Evolutionary conservation across 768 basidiomycete genomes (phyloP).

Genomic region (Mycena capillaripes): DNA sequence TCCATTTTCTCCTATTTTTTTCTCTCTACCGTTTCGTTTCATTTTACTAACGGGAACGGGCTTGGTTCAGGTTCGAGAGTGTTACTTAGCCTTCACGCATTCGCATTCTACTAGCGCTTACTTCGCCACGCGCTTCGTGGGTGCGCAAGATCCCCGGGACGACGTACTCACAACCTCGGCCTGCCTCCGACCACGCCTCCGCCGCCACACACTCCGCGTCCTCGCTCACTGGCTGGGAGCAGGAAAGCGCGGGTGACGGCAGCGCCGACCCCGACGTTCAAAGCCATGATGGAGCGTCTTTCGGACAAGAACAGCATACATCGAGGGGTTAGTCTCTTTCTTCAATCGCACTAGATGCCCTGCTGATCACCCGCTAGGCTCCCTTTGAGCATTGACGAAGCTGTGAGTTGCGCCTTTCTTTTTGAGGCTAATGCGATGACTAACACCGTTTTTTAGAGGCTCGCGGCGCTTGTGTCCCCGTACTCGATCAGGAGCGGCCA

Average conservation of each 20-base stretch:
- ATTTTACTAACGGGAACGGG: too few relatives aligned
- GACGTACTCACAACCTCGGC: slow-evolving; percentile 59
- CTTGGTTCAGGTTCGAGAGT: slow-evolving; percentile 70
- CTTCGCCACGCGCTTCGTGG: slow-evolving; percentile 12
- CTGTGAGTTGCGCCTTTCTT: slow-evolving; percentile 54
- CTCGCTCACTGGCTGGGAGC: slow-evolving; percentile 39
- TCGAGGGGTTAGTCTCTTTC: slow-evolving; percentile 70
- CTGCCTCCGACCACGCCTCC: too few relatives aligned
- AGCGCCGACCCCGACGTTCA: slow-evolving; percentile 67
- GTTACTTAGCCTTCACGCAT: slow-evolving; percentile 27
- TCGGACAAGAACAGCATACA: slow-evolving; percentile 79
- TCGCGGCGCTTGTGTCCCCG: slow-evolving; percentile 76
- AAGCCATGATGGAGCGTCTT: slow-evolving; percentile 83
- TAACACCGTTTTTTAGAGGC: slow-evolving; percentile 58
- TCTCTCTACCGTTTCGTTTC: too few relatives aligned
- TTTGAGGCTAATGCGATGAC: neutral
- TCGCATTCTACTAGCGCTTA: neutral
- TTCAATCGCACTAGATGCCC: neutral
- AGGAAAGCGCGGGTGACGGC: slow-evolving; percentile 37
- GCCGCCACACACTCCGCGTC: slow-evolving; percentile 23
- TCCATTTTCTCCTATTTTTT: too few relatives aligned
- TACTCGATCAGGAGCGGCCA: slow-evolving; percentile 81
- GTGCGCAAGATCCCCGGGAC: slow-evolving; percentile 90
- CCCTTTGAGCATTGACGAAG: slow-evolving; percentile 78
- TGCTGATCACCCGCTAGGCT: slow-evolving; percentile 56